Evolutionary conservation across 2,329 filamentous ascomycete genomes (phyloP), one percentile per base, ranked within the genome.

Genomic region (Fusarium transvaalense): DNA sequence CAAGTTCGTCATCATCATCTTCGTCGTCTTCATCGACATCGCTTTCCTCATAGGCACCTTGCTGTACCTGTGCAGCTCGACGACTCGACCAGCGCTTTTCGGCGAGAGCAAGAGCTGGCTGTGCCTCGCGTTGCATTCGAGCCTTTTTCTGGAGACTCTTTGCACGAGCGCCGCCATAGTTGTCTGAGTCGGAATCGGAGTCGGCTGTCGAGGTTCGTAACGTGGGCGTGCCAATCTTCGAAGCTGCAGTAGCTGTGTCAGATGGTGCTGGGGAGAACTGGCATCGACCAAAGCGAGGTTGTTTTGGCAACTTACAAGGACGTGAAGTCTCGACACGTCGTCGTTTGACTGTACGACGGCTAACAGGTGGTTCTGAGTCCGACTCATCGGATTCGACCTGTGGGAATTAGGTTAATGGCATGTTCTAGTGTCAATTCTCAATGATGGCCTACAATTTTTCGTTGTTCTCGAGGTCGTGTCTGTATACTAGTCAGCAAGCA

Each of bases 41-140:
- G 71, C 88, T 90, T 72, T 91, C 89, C 75, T 91, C 87, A 73
- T 91, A 91, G 19, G 84, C 85, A 37, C 86, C 86, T 61, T 83
- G 84, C 61, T 88, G 85, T 5, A 89, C 85, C 76, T 93, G 93
- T 15, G 92, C 92, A 55, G 93, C 92, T 67, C 93, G 91, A 63
- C 95, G 88, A 55, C 91, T 96, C 9, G 94, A 97, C 87, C 97
- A 97, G 69, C 95, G 91, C 76, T 97, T 92, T 81, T 97, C 94
- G 59, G 88, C 87, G 72, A 91, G 87, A 7, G 89, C 84, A 10
- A 91, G 86, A 39, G 88, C 86, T 14, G 89, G 86, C 73, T 90
- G 87, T 25, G 89, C 86, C 76, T 93, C 87, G 60, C 90, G 84
- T 76, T 92, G 88, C 64, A 91, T 89, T 56, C 91, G 91, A 64